These are phyloP conservation scores for Quercus tomentella DNA, from an alignment of 331 rosid genomes.

Conservation along the genomic window DNA sequence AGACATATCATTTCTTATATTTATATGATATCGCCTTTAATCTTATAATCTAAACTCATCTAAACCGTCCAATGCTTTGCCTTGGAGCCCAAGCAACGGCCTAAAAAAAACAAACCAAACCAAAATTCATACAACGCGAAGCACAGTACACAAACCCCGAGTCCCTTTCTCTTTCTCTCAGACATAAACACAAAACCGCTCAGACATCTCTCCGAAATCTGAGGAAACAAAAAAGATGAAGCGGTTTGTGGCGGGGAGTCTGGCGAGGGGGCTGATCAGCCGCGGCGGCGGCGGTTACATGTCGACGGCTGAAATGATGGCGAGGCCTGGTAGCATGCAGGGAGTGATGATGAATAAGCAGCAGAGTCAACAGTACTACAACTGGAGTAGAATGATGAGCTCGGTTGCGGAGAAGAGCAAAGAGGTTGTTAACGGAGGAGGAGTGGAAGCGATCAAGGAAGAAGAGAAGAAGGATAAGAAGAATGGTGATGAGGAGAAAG, in stretches of 20 bases:
- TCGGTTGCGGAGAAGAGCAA: constrained; percentile 31
- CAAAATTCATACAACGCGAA: background rate
- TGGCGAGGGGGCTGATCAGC: constrained; percentile 32
- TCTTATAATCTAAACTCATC: background rate
- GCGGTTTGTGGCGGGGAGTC: constrained; percentile 32
- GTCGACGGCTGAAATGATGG: constrained; percentile 13
- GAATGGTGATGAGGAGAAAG: constrained; percentile 9
- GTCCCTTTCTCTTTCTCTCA: background rate
- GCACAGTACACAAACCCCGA: background rate
- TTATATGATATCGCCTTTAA: too few relatives aligned
- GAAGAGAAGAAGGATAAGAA: background rate
- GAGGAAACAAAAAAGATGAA: constrained; percentile 29
- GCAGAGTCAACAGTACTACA: too few relatives aligned
- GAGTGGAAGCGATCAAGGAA: background rate
- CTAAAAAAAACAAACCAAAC: too few relatives aligned
- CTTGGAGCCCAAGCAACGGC: too few relatives aligned
- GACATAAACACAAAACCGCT: too few relatives aligned
- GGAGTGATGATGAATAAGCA: too few relatives aligned
- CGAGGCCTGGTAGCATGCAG: too few relatives aligned
- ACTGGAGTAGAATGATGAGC: constrained; percentile 39
- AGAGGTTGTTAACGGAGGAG: constrained; percentile 12
- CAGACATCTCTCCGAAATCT: too few relatives aligned
- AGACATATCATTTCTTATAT: too few relatives aligned
- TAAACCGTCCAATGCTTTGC: background rate
- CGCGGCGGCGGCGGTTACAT: constrained; percentile 5